Conservation (phyloP, 83 land plant species). For the Picea engelmannii region DNA sequence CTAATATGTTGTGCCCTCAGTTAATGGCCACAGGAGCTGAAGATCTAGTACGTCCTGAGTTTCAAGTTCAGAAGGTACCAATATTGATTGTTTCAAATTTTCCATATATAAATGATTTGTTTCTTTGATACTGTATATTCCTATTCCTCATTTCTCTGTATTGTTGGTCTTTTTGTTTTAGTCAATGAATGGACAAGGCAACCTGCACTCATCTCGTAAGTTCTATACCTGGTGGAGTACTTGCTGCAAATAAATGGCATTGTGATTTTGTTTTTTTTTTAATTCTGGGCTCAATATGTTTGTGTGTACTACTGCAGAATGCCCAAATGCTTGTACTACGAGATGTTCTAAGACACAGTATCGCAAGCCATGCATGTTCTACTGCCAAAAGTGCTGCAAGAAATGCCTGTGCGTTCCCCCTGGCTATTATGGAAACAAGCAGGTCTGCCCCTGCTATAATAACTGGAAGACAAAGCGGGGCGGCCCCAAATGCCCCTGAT, state of each 20-base stretch:
- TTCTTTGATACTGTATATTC: too few relatives aligned
- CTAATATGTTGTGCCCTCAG: too few relatives aligned
- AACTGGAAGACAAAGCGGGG: conserved; percentile 60
- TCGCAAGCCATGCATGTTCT: conserved; percentile 42
- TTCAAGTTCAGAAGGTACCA: too few relatives aligned
- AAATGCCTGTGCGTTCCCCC: conserved; percentile 52
- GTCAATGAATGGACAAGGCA: conserved; percentile 32
- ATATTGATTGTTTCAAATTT: too few relatives aligned
- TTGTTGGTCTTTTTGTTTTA: too few relatives aligned
- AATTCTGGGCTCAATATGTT: neutral
- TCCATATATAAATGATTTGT: too few relatives aligned
- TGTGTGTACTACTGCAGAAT: conserved; percentile 17
- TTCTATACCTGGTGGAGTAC: neutral
- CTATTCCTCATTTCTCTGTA: too few relatives aligned
- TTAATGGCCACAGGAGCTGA: too few relatives aligned
- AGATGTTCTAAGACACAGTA: conserved; percentile 42
- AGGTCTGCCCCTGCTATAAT: conserved; percentile 52
- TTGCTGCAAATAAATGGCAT: neutral
- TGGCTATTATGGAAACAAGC: conserved; percentile 49
- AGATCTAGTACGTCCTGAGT: too few relatives aligned
- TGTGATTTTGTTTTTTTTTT: neutral
- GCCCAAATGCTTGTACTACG: conserved; percentile 25
- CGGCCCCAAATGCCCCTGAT: conserved; percentile 47
- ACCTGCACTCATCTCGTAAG: conserved; percentile 38
- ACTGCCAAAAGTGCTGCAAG: conserved; percentile 39